Evolutionary conservation across 345 rosid genomes (phyloP).

Genomic region (Brassica cretica): DNA sequence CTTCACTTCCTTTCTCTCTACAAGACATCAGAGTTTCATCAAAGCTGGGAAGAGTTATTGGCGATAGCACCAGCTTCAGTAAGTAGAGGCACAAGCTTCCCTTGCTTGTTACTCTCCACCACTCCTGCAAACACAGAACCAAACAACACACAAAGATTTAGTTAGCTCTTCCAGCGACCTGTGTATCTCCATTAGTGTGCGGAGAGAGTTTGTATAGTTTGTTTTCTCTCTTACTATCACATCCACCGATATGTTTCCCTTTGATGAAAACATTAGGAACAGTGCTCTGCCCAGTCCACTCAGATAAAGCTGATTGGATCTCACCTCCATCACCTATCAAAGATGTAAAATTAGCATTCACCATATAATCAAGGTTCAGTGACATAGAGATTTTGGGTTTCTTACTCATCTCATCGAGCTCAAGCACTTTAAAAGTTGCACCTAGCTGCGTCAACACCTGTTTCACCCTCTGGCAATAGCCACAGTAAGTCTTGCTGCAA

Average conservation of each 20-base stretch:
- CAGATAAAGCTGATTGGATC: constrained; percentile 50
- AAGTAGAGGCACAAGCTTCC: constrained; percentile 59
- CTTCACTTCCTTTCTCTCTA: not conserved
- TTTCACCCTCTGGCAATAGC: constrained; percentile 49
- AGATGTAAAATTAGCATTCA: not conserved
- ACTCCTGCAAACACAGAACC: constrained; percentile 43
- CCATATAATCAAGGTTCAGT: not conserved
- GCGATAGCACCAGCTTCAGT: constrained; percentile 58
- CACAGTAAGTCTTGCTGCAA: constrained; percentile 70
- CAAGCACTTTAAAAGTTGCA: constrained; percentile 31
- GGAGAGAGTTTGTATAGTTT: constrained; percentile 6
- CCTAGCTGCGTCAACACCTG: constrained; percentile 35
- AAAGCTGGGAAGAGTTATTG: constrained; percentile 46
- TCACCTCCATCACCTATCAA: constrained; percentile 34
- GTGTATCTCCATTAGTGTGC: not conserved
- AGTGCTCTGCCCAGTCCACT: constrained; percentile 66
- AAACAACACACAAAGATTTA: not conserved
- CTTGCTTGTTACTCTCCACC: constrained; percentile 51
- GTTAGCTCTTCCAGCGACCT: not conserved
- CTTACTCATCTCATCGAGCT: constrained; percentile 40
- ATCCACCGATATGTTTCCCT: constrained; percentile 70
- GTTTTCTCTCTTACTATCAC: constrained; percentile 48
- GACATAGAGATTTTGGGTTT: not conserved
- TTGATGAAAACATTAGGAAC: constrained; percentile 72
- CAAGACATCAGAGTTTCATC: constrained; percentile 15